These are phyloP conservation scores for Exophiala alcalophila DNA, from an alignment of 2,329 filamentous ascomycete species.

Conservation along the genomic window DNA sequence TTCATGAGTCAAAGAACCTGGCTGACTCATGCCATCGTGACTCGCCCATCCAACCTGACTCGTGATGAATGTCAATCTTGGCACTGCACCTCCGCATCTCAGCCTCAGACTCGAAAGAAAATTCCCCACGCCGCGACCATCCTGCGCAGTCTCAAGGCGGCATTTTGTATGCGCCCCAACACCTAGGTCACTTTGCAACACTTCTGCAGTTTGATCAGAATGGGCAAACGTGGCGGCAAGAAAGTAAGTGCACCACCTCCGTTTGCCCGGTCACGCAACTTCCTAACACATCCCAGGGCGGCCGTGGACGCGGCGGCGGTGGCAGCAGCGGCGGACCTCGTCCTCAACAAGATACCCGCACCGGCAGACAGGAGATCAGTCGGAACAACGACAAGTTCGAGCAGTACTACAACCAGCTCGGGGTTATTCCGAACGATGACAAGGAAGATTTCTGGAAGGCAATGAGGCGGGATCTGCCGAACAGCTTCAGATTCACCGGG, in stretches of 20 bases:
- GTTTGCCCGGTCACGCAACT: background rate
- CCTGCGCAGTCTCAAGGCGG: constrained; percentile 1
- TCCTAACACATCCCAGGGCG: constrained; percentile 24
- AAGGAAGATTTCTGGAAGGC: constrained; percentile 78
- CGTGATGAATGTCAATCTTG: too few species aligned
- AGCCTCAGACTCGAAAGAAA: constrained; percentile 1
- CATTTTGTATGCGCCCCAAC: background rate
- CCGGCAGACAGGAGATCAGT: constrained; percentile 59
- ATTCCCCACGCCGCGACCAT: constrained; percentile 11
- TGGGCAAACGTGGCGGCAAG: constrained; percentile 35
- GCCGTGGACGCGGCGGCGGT: constrained; percentile 43
- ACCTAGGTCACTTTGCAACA: too few species aligned
- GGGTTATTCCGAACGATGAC: constrained; percentile 75
- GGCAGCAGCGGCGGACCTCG: constrained; percentile 42
- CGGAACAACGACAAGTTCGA: constrained; percentile 85
- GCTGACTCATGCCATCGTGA: too few species aligned
- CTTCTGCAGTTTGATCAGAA: constrained; percentile 13
- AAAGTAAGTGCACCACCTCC: constrained; percentile 27
- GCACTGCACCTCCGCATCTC: background rate
- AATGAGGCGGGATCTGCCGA: constrained; percentile 80
- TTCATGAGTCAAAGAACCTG: too few species aligned
- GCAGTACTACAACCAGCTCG: constrained; percentile 76
- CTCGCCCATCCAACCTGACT: too few species aligned
- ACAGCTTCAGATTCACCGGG: constrained; percentile 96
- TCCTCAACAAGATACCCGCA: constrained; percentile 37